Evolutionary conservation across 2,329 filamentous ascomycete genomes (phyloP).

Genomic region (Arthroderma sp.): DNA sequence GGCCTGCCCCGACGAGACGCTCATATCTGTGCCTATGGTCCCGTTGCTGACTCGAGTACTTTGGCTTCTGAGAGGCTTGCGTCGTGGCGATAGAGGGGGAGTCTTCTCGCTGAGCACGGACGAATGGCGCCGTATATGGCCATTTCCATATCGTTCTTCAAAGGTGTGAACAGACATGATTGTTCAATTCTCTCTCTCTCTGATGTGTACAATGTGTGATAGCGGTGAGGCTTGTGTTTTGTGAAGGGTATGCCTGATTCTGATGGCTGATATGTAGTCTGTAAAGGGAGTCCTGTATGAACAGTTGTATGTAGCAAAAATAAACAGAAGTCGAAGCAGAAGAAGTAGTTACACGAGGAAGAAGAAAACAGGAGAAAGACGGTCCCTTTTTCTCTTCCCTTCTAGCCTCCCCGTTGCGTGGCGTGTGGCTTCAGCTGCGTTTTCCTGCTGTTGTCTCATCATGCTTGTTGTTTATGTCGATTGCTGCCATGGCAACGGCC

Average conservation of each 20-base stretch:
- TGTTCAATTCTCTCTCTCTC: not conserved
- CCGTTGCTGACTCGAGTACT: conserved; percentile 69
- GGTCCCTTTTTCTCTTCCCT: not conserved
- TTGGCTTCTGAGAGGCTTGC: conserved; percentile 41
- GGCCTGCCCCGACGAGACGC: conserved; percentile 58
- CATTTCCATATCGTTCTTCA: conserved; percentile 18
- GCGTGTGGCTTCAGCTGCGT: not conserved
- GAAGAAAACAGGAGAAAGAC: not conserved
- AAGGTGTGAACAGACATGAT: conserved; percentile 13
- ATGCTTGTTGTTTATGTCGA: not conserved
- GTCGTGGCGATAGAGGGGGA: conserved; percentile 32
- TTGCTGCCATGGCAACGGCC: conserved; percentile 31
- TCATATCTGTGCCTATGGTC: conserved; percentile 75
- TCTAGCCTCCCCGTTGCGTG: not conserved
- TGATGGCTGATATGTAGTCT: too few relatives aligned
- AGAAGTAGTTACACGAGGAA: not conserved
- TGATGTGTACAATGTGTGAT: not conserved
- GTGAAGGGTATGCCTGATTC: too few relatives aligned
- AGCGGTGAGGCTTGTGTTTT: too few relatives aligned
- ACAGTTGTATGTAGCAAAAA: not conserved
- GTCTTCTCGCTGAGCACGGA: conserved; percentile 30
- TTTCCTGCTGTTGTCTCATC: not conserved
- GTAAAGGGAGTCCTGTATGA: not conserved
- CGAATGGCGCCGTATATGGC: conserved; percentile 48
- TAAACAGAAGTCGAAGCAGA: not conserved